phyloP scores from a whole-genome alignment of 164 flowering plant species.

The Taxillus chinensis region DNA sequence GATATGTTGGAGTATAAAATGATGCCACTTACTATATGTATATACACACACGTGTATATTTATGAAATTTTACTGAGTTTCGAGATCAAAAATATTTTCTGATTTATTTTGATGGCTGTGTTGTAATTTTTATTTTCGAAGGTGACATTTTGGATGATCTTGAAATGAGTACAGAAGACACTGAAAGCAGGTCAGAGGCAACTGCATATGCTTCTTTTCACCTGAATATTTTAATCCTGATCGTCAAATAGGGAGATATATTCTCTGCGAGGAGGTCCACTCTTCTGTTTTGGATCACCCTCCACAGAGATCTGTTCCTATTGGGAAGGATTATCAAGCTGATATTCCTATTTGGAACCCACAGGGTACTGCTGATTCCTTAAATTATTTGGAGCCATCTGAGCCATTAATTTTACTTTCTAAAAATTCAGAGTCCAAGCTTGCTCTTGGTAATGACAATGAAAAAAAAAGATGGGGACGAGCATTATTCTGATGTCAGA shows the following conservation, averaged over 20 bases:
- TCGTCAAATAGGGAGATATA: slow-evolving; percentile 9
- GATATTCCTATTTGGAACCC: background rate
- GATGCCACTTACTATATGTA: no score
- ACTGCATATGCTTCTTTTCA: slow-evolving; percentile 8
- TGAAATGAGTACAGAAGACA: slow-evolving; percentile 1
- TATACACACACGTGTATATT: background rate
- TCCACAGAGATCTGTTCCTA: background rate
- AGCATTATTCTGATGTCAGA: background rate
- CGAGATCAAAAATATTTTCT: background rate
- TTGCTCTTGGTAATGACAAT: background rate
- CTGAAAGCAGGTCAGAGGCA: slow-evolving; percentile 7
- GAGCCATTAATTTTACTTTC: background rate
- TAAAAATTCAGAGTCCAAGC: background rate
- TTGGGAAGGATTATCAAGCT: background rate
- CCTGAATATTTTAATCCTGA: slow-evolving; percentile 19
- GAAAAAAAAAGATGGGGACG: background rate
- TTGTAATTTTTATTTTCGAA: slow-evolving; percentile 7
- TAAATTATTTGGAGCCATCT: background rate
- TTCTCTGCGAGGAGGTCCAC: slow-evolving; percentile 16
- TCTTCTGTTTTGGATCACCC: slow-evolving; percentile 4
- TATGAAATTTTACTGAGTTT: background rate
- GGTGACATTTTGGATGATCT: slow-evolving; percentile 3
- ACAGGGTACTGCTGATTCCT: background rate
- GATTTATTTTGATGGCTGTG: background rate
- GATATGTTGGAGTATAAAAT: no score